Evolutionary conservation across 805 yeast genomes (phyloP).

Genomic region (Sugiyamaella americana): DNA sequence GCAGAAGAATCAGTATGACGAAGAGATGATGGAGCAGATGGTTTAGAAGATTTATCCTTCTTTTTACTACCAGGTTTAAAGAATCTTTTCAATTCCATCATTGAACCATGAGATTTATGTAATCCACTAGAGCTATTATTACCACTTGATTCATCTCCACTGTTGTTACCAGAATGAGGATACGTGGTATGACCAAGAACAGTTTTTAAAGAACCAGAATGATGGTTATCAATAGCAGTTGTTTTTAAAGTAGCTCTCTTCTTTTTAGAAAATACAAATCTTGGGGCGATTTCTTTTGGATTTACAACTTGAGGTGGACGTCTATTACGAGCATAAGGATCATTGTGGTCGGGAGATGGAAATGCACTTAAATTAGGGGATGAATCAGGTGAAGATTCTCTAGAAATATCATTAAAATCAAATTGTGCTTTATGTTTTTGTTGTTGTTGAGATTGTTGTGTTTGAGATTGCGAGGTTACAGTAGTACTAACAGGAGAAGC

Average conservation of each 20-base stretch:
- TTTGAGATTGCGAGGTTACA: not conserved
- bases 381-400: slow-evolving; percentile 14
- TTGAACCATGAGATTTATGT: slow-evolving; percentile 25
- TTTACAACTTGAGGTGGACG: slow-evolving; percentile 25
- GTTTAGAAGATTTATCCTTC: slow-evolving; percentile 12
- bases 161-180: not conserved
- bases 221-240: not conserved
- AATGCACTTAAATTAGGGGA: slow-evolving; percentile 13
- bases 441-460: not conserved
- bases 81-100: slow-evolving; percentile 39
- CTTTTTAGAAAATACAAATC: slow-evolving; percentile 29
- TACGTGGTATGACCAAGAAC: slow-evolving; percentile 4
- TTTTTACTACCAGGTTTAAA: slow-evolving; percentile 31
- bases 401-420: not conserved
- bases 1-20: not conserved
- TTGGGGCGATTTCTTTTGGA: slow-evolving; percentile 30
- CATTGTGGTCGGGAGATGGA: slow-evolving; percentile 25
- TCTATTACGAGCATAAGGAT: slow-evolving; percentile 31
- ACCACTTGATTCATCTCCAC: not conserved
- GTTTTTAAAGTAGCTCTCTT: slow-evolving; percentile 11
- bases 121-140: slow-evolving; percentile 11
- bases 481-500: not conserved
- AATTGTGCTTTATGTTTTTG: not conserved
- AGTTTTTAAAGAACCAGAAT: slow-evolving; percentile 7
- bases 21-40: not conserved